Base-by-base conservation (phyloP, 2,329 filamentous ascomycete genomes). In the Fusarium sp. region DNA sequence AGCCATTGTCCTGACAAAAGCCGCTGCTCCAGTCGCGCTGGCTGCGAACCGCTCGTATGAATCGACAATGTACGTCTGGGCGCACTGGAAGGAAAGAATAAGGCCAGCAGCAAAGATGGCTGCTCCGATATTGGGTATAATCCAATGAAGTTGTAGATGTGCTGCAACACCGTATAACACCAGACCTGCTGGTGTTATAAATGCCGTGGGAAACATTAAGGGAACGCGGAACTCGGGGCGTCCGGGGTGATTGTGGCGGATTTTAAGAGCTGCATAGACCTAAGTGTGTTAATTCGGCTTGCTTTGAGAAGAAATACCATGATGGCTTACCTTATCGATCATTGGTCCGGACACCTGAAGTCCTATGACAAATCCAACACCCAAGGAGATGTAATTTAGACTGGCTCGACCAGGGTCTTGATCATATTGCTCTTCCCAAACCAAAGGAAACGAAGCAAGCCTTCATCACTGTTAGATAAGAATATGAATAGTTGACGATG, bases 11-110 rank as follows among this genome's bases (percentile, higher is more conserved):
- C 88, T 81, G 31, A 89, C 79, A 3, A 90, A 84, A 0, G 87
- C 86, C 12, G 86, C 86, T 0, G 86, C 88, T 0, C 86, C 88
- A 43, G 86, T 84, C 0, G 81, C 79, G 8, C 78, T 80, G 3
- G 80, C 80, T 0, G 79, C 77, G 55, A 79, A 79, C 34, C 75
- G 72, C 54, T 78, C 78, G 61, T 81, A 82, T 7, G 85, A 87
- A 47, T 90, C 88, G 11, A 89, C 84, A 3, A 89, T 81, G 59
- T 90, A 90, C 0, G 87, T 87, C 68, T 88, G 86, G 36, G 87
- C 84, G 27, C 87, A 86, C 75, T 88, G 87, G 66, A 90, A 91
- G 0, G 84, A 81, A 1, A 87, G 81, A 48, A 90, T 86, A 56
- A 88, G 84, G 0, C 88, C 88, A 1, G 84, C 78, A 0, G 87